Evolutionary conservation across 2,329 filamentous ascomycete species (phyloP), one percentile per base, ranked within the genome.

Genomic region (Aspergillus sp.): DNA sequence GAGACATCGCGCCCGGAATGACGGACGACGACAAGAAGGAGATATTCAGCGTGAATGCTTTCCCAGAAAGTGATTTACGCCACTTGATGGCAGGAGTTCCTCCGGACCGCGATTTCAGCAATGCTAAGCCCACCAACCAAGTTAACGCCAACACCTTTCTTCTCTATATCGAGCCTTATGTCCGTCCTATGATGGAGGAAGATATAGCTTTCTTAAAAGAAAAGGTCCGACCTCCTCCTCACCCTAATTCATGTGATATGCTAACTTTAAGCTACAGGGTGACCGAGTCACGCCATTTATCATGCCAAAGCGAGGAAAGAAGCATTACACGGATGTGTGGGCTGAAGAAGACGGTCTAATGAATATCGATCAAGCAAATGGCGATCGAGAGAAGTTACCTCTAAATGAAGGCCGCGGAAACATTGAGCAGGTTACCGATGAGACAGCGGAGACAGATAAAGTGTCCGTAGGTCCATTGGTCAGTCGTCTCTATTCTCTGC

Each of bases 51-150:
- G 95, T 99, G 15, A 87, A 89, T 4, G 81, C 85, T 13, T 99
- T 95, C 70, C 95, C 95, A 0, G 83, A 83, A 52, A 88, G 85
- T 62, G 90, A 97, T 68, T 81, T 99, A 8, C 83, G 87, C 57
- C 88, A 97, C 69, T 81, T 95, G 64, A 96, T 96, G 62, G 89
- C 93, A 11, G 95, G 95, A 48, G 87, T 89, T 39, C 90, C 93
- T 1, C 93, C 95, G 1, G 93, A 98, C 74, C 92, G 91, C 72
- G 95, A 99, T 77, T 98, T 97, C 69, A 97, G 91, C 71, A 96
- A 86, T 70, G 89, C 91, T 34, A 99, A 98, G 72, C 92, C 93
- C 5, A 88, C 88, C 18, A 96, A 93, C 67, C 95, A 99, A 78
- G 95, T 98, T 72, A 93, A 90, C 71, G 95, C 95, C 63, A 89